Evolutionary conservation across 2,329 filamentous ascomycete species (phyloP).

Genomic region (Whalleya microplaca): DNA sequence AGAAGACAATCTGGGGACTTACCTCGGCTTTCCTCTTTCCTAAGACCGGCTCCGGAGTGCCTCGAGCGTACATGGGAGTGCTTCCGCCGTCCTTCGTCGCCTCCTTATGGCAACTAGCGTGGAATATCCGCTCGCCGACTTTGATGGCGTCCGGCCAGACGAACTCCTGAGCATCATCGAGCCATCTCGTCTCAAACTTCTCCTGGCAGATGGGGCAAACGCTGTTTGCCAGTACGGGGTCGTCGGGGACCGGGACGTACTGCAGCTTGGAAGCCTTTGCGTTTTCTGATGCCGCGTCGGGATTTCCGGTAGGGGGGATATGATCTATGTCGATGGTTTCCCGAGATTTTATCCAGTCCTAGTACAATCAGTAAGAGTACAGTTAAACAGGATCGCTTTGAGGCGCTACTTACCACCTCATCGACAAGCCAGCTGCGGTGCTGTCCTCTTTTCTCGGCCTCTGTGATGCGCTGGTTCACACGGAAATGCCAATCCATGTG

Average conservation of each 20-base stretch:
- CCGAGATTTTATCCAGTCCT: conserved; percentile 89
- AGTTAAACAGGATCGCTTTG: background rate
- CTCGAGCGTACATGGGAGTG: conserved; percentile 43
- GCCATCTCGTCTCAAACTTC: conserved; percentile 89
- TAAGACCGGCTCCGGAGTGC: conserved; percentile 67
- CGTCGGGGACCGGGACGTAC: conserved; percentile 84
- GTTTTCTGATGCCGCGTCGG: conserved; percentile 43
- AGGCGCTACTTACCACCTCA: conserved; percentile 65
- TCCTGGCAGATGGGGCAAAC: conserved; percentile 95
- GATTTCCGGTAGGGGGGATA: conserved; percentile 40
- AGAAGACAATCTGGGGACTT: conserved; percentile 31
- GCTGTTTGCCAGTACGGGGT: conserved; percentile 72
- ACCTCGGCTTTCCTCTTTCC: conserved; percentile 79
- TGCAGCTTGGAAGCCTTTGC: conserved; percentile 60
- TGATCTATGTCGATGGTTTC: conserved; percentile 75
- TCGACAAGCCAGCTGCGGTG: conserved; percentile 96
- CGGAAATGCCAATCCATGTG: conserved; percentile 99
- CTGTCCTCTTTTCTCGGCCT: conserved; percentile 82
- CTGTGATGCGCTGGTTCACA: conserved; percentile 85
- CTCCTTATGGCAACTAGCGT: conserved; percentile 87
- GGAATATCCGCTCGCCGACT: conserved; percentile 80
- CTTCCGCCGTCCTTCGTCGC: conserved; percentile 67
- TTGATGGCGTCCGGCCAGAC: conserved; percentile 91
- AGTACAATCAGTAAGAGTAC: conserved; percentile 32
- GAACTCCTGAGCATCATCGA: conserved; percentile 92